These are phyloP conservation scores for Didymella pinodella DNA, from an alignment of 2,329 filamentous ascomycete species.

Conservation along the genomic window DNA sequence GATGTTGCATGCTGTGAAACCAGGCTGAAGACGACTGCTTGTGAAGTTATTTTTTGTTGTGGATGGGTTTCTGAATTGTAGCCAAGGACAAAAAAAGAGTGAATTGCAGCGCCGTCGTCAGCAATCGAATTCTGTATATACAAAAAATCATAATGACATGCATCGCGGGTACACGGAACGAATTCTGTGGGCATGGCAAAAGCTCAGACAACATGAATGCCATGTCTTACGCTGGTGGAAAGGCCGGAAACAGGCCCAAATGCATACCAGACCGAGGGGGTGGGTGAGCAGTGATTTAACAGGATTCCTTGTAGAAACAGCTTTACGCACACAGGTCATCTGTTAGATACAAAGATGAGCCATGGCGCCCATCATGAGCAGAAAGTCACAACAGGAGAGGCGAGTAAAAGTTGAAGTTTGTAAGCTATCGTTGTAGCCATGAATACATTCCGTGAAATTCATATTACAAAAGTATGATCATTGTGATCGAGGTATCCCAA, in stretches of 20 bases:
- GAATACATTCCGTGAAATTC: slow-evolving; percentile 20
- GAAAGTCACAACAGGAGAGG: background rate
- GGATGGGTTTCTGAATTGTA: background rate
- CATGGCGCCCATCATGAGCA: background rate
- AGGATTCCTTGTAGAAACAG: no score
- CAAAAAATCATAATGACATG: background rate
- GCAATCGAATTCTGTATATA: background rate
- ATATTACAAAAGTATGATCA: slow-evolving; percentile 25
- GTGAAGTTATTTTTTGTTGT: background rate
- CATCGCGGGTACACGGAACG: background rate
- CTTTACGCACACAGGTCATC: no score
- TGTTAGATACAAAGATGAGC: background rate
- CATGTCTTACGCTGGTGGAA: no score
- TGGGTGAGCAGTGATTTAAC: no score
- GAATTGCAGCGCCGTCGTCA: background rate
- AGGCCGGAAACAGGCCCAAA: no score
- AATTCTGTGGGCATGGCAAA: background rate
- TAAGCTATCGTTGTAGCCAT: slow-evolving; percentile 14
- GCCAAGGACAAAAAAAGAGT: background rate
- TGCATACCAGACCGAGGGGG: no score
- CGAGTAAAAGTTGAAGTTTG: slow-evolving; percentile 1
- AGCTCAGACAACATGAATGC: background rate
- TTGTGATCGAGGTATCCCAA: slow-evolving; percentile 21
- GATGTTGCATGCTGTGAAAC: slow-evolving; percentile 3
- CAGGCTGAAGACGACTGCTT: slow-evolving; percentile 1